Conservation (phyloP, 768 basidiomycete species). For the Mycena venus region DNA sequence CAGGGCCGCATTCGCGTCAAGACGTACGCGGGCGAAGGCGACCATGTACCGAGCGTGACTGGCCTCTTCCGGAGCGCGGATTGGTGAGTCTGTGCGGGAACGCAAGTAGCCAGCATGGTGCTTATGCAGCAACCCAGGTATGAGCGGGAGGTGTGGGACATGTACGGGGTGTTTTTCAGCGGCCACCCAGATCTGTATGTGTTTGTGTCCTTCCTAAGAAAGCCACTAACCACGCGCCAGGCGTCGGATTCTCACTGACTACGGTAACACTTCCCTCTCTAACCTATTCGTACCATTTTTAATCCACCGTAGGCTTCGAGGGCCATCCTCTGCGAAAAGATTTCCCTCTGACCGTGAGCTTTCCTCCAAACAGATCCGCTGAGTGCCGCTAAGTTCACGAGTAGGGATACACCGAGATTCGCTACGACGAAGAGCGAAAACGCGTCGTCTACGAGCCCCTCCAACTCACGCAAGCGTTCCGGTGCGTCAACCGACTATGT, state of each 20-base stretch:
- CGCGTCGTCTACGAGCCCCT: constrained; percentile 98
- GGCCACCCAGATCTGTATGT: constrained; percentile 96
- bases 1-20: constrained; percentile 94
- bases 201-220: too few species aligned
- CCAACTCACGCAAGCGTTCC: constrained; percentile 97
- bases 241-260: constrained; percentile 97
- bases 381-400: not conserved
- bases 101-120: constrained; percentile 1
- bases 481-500: constrained; percentile 66
- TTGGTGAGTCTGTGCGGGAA: constrained; percentile 69
- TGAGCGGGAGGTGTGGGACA: constrained; percentile 98
- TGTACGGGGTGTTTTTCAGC: constrained; percentile 96
- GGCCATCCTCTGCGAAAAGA: constrained; percentile 98
- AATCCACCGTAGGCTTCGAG: constrained; percentile 79
- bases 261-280: constrained; percentile 71
- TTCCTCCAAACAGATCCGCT: not conserved
- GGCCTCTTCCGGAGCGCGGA: constrained; percentile 92
- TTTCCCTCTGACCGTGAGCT: constrained; percentile 92
- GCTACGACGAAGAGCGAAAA: constrained; percentile 98
- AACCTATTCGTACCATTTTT: constrained; percentile 12
- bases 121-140: constrained; percentile 66
- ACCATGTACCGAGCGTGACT: constrained; percentile 87
- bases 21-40: constrained; percentile 95
- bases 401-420: constrained; percentile 98
- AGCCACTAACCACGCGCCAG: constrained; percentile 54